Conservation (phyloP, 768 basidiomycete species). For the Trametopsis cervina region DNA sequence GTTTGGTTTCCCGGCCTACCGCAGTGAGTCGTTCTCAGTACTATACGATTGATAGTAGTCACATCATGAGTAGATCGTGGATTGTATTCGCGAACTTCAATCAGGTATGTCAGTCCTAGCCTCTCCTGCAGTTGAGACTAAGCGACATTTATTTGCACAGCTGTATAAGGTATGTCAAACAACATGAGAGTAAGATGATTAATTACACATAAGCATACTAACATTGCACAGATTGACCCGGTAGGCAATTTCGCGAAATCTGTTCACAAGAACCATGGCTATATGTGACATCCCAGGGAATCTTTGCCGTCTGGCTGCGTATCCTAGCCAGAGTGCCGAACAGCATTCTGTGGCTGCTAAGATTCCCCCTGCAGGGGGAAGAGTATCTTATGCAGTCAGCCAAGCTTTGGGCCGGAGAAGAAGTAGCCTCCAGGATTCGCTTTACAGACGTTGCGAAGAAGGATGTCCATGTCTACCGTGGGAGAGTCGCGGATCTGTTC, state of each 20-base stretch:
- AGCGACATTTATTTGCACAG: conserved; percentile 20
- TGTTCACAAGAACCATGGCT: not conserved
- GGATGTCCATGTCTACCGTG: conserved; percentile 37
- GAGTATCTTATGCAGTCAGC: conserved; percentile 37
- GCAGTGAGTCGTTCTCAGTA: conserved; percentile 24
- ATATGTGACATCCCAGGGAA: conserved; percentile 21
- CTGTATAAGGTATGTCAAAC: conserved; percentile 34
- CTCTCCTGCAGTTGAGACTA: too few relatives aligned
- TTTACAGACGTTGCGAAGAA: conserved; percentile 45
- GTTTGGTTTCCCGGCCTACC: conserved; percentile 38
- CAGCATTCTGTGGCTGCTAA: conserved; percentile 47
- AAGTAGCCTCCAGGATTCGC: conserved; percentile 36
- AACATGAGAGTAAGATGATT: not conserved
- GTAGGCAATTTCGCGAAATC: conserved; percentile 17
- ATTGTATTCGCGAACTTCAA: conserved; percentile 50
- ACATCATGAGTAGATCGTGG: conserved; percentile 24
- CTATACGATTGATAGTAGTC: not conserved
- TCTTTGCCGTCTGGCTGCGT: conserved; percentile 43
- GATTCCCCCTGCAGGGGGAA: conserved; percentile 43
- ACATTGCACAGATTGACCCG: conserved; percentile 28
- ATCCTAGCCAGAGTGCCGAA: conserved; percentile 36
- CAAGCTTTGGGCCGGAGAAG: conserved; percentile 36
- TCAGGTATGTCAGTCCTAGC: conserved; percentile 36
- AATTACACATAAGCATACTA: not conserved
- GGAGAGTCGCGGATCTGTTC: conserved; percentile 41